Percentiles rank a stretch among this genome's conserved stretches.
Evolutionary conservation across 2,329 filamentous ascomycete genomes (phyloP).

Genomic region (Calonectria pseudoreteaudii): DNA sequence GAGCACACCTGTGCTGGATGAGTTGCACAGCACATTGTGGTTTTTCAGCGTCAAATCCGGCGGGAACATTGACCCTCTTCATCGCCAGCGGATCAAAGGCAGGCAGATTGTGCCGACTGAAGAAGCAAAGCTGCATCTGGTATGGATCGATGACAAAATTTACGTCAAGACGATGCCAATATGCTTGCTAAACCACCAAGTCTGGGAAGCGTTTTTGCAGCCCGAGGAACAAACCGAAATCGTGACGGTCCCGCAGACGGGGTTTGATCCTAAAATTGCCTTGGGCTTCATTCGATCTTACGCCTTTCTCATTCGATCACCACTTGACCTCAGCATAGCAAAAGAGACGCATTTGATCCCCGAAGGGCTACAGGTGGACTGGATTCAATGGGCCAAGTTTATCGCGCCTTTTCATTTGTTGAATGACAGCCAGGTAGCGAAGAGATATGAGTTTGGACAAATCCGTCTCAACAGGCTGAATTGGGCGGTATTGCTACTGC

Average conservation of each 20-base stretch:
- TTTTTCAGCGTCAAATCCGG: background rate
- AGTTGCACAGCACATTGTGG: background rate
- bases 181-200: background rate
- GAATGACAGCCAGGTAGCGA: too few species aligned
- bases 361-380: background rate
- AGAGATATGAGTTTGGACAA: too few species aligned
- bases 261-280: background rate
- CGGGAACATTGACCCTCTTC: background rate
- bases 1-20: background rate
- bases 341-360: background rate
- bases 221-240: background rate
- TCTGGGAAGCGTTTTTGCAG: background rate
- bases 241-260: background rate
- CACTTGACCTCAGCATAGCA: background rate
- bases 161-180: background rate
- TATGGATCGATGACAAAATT: background rate
- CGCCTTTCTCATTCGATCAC: background rate
- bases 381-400: background rate
- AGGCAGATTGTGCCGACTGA: background rate
- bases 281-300: background rate
- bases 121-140: background rate
- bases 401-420: background rate
- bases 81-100: background rate
- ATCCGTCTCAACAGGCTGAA: too few species aligned
- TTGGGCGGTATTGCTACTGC: too few species aligned